Base-by-base conservation (phyloP, 768 basidiomycete species). In the Termitomyces sp. region DNA sequence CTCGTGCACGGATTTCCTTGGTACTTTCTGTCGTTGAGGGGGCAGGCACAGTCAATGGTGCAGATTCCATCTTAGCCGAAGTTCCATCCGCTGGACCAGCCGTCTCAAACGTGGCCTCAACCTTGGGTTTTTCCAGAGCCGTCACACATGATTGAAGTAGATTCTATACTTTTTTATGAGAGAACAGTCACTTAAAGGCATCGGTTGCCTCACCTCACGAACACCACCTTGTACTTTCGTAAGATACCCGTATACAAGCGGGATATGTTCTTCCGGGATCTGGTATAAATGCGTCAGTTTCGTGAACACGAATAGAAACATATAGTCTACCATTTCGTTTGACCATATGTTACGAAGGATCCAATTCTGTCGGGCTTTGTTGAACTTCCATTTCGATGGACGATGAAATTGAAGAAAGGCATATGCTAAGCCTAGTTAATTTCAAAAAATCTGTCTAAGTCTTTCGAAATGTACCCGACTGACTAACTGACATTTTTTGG, bases 321-420 rank as follows among this genome's bases (percentile, higher is more conserved):
- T 38, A 52, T 67, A 48, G 64, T 77, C 72, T 60, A 80, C 79
- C 59, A 70, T 62, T 59, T 75, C 68, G 13, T 73, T 72, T 2
- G 80, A 82, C 82, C 82, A 89, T 10, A 85, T 59, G 60, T 89
- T 84, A 11, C 86, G 79, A 56, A 88, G 73, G 1, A 89, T 71
- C 88, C 87, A 90, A 63, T 88, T 90, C 64, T 90, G 87, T 45
- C 79, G 76, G 7, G 85, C 85, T 65, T 89, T 89, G 60, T 84
- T 84, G 66, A 89, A 90, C 62, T 88, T 90, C 88, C 87, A 89
- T 53, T 69, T 71, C 5, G 71, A 64, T 20, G 76, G 78, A 41
- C 71, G 71, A 52, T 75, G 72, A 62, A 78, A 79, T 56, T 82
- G 81, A n/a, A 70, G 64, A 63, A 81, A 84, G 1, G 82, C 85